These are phyloP conservation scores for Eimeria sp. DNA, from an alignment of 169 alveolate genomes.

Conservation along the genomic window DNA sequence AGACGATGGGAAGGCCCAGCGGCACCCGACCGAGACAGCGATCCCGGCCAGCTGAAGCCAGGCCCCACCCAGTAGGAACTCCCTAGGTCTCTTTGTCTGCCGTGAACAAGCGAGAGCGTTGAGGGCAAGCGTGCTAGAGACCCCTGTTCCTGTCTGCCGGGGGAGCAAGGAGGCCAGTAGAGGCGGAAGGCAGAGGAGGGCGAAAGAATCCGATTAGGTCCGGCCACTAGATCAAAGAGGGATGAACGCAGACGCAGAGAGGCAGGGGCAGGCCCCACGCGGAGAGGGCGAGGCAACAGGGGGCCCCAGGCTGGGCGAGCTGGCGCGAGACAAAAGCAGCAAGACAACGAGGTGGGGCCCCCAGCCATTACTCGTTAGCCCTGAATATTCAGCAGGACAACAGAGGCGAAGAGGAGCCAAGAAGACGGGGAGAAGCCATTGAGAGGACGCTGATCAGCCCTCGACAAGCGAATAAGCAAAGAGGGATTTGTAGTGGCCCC, in stretches of 20 bases:
- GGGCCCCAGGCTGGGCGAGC: slow-evolving; percentile 37
- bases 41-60: not conserved
- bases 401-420: not conserved
- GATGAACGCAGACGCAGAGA: not conserved
- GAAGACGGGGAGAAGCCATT: slow-evolving; percentile 4
- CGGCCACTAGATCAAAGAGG: not conserved
- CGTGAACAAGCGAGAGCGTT: not conserved
- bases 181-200: not conserved
- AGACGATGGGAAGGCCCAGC: not conserved
- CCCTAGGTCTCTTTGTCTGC: too few relatives aligned
- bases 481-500: not conserved
- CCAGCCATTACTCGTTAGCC: slow-evolving; percentile 13
- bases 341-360: not conserved
- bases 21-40: not conserved
- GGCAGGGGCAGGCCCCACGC: not conserved
- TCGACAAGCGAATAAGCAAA: not conserved
- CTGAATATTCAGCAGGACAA: not conserved
- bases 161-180: not conserved
- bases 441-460: not conserved
- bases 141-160: not conserved
- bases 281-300: slow-evolving; percentile 9
- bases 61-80: not conserved
- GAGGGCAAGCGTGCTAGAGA: not conserved
- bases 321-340: slow-evolving; percentile 17
- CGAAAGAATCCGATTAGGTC: not conserved